Evolutionary conservation across 1,284 basidiomycete genomes (phyloP).

Genomic region (Ustilago nuda): DNA sequence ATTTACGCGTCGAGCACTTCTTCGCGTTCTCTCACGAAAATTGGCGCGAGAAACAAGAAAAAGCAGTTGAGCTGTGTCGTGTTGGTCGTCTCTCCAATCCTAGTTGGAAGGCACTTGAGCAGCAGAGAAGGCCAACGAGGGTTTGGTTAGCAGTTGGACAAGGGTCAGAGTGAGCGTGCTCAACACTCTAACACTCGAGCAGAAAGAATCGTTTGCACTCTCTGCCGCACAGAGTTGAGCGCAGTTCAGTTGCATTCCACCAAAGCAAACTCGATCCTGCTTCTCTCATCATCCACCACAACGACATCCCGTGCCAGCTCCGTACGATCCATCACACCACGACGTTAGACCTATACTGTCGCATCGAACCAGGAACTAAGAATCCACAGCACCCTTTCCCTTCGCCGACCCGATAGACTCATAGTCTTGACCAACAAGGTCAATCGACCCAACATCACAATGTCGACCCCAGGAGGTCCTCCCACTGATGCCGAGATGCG

Average conservation of each 20-base stretch:
- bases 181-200: slow-evolving; percentile 19
- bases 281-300: not conserved
- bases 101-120: slow-evolving; percentile 16
- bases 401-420: not conserved
- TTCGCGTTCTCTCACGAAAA: slow-evolving; percentile 6
- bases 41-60: slow-evolving; percentile 6
- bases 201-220: not conserved
- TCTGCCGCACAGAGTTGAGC: slow-evolving; percentile 3
- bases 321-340: not conserved
- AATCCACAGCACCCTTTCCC: not conserved
- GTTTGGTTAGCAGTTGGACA: no score
- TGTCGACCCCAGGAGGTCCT: slow-evolving; percentile 52
- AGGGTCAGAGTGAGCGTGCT: not conserved
- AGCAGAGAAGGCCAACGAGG: slow-evolving; percentile 1
- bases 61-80: slow-evolving; percentile 36
- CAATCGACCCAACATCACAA: slow-evolving; percentile 9
- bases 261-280: not conserved
- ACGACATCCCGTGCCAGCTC: slow-evolving; percentile 1
- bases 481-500: slow-evolving; percentile 49
- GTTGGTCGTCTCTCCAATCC: not conserved
- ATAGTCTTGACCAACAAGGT: not conserved
- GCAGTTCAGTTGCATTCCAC: not conserved
- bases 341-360: not conserved
- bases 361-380: not conserved
- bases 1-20: slow-evolving; percentile 43